Evolutionary conservation across 1,284 basidiomycete species (phyloP), one percentile per base, ranked within the genome.

Genomic region (Puccinia coronata): DNA sequence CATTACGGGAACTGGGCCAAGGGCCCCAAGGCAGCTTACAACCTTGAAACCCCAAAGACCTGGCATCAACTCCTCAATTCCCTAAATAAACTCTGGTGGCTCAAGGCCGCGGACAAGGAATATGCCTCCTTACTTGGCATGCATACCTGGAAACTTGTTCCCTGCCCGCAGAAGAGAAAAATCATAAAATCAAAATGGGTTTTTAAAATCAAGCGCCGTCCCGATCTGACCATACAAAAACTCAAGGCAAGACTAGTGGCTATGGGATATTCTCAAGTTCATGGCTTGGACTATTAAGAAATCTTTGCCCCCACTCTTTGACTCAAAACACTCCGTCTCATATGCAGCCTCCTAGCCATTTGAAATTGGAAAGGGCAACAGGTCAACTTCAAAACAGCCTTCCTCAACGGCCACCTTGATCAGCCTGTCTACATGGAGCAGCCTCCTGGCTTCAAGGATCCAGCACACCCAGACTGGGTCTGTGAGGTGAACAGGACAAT

Each of bases 251-350:
- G 43, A 16, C 43, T 47, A 8, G 16, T 47, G 8, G 43, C 43
- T 5, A 39, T 63, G n/a, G 80, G 76, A 25, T 67, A 69, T 34
- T 61, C 80, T 20, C 80, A 82, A 34, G 53, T 82, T 16, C 55
- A 65, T 34, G 80, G 80, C 23, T n/a, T 78, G 12, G 61, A 82
- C 47, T 82, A 57, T 69, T 70, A 83, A 5, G 75, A 82, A 43
- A 49, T 63, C 12, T 79, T 82, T 31, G 47, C 80, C 31, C 80
- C 80, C n/a, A n/a, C n/a, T n/a, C n/a, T n/a, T n/a, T n/a, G n/a
- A n/a, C n/a, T n/a, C n/a, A n/a, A n/a, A n/a, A 16, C 47, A 2
- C 36, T 39, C 1, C 43, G 23, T 72, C 70, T 70, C 2, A 57
- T 23, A 5, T 25, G 2, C n/a, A 57, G n/a, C 6, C 55, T 57